Percentiles rank a stretch among this genome's conserved stretches.
phyloP scores from a whole-genome alignment of 345 rosid genomes.

The Chamaenerion angustifolium region DNA sequence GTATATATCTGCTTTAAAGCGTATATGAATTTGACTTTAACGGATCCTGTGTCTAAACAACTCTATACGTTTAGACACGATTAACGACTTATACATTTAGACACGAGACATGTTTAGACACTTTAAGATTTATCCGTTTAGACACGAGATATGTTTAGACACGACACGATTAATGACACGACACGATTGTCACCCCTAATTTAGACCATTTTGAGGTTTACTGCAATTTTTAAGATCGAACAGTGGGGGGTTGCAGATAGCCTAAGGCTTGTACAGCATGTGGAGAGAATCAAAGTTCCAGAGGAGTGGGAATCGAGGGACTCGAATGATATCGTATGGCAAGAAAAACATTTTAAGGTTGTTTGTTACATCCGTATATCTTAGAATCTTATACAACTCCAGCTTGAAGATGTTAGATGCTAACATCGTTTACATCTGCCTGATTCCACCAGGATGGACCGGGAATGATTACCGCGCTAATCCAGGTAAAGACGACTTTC shows the following conservation, averaged over 20 bases:
- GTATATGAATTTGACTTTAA: too few relatives aligned
- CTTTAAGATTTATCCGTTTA: too few relatives aligned
- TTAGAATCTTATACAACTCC: neutral
- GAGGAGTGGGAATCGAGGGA: conserved; percentile 24
- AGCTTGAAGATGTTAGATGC: neutral
- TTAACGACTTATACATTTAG: too few relatives aligned
- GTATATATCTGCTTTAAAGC: too few relatives aligned
- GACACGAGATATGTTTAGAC: too few relatives aligned
- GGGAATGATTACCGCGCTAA: conserved; percentile 42
- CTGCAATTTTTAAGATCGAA: neutral
- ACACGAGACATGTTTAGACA: too few relatives aligned
- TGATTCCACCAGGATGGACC: conserved; percentile 24
- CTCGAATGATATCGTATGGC: conserved; percentile 42
- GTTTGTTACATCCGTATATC: neutral
- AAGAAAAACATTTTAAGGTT: conserved; percentile 42
- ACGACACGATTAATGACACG: too few relatives aligned
- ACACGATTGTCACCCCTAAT: too few relatives aligned
- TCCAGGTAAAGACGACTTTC: conserved; percentile 28
- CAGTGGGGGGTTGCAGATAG: conserved; percentile 26
- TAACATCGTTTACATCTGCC: neutral
- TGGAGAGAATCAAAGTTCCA: conserved; percentile 42
- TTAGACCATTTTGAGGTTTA: neutral
- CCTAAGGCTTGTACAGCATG: conserved; percentile 67
- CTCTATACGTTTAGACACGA: too few relatives aligned
- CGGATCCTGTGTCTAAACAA: too few relatives aligned